phyloP scores from a whole-genome alignment of 148 eudicot genomes.

The Agrostemma githago region DNA sequence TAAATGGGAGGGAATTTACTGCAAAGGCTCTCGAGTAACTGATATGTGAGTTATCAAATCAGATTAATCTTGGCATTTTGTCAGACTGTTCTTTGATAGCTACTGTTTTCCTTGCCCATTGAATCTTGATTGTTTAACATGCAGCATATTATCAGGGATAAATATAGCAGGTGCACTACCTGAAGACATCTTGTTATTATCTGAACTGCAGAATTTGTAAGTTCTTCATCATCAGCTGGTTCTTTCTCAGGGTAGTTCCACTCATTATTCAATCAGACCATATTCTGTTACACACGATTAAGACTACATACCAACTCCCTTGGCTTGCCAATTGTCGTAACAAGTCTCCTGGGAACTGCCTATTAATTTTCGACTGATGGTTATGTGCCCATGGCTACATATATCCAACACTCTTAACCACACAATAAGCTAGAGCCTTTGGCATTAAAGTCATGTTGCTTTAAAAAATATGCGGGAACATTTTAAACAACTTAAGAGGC shows the following conservation, averaged over 20 bases:
- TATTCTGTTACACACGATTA: not conserved
- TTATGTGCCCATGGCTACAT: not conserved
- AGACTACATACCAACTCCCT: not conserved
- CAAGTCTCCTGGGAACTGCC: not conserved
- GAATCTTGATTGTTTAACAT: slow-evolving; percentile 4
- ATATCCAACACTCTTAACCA: no score
- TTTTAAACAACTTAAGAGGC: not conserved
- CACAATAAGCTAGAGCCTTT: not conserved
- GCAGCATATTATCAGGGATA: slow-evolving; percentile 30
- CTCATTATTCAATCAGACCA: slow-evolving; percentile 5
- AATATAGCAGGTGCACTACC: slow-evolving; percentile 28
- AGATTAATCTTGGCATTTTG: not conserved
- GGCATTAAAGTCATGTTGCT: not conserved
- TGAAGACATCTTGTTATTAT: slow-evolving; percentile 29
- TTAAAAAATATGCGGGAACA: not conserved
- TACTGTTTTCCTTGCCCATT: not conserved
- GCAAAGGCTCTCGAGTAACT: slow-evolving; percentile 31
- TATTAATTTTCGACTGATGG: not conserved
- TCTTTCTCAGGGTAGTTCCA: not conserved
- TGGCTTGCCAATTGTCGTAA: not conserved
- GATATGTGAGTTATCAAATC: slow-evolving; percentile 23
- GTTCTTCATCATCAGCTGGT: slow-evolving; percentile 1
- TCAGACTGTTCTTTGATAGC: not conserved
- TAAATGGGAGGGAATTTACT: slow-evolving; percentile 33
- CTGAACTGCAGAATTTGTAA: slow-evolving; percentile 29